phyloP scores from a whole-genome alignment of 2,329 filamentous ascomycete genomes.

The Colletotrichum gigasporum region DNA sequence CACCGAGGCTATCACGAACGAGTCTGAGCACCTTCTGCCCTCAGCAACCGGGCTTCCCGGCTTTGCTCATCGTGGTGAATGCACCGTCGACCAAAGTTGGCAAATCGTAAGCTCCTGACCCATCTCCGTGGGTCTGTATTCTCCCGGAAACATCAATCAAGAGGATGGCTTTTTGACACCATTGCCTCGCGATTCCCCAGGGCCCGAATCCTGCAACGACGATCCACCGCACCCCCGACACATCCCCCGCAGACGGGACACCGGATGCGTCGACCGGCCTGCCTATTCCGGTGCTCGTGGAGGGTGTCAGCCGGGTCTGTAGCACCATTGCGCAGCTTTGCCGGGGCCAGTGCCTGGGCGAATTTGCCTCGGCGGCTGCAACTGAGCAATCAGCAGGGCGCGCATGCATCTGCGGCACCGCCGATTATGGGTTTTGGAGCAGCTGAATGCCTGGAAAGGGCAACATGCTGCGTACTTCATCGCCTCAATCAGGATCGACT shows the following conservation, averaged over 20 bases:
- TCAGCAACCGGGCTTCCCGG: slow-evolving; percentile 16
- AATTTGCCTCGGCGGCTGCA: slow-evolving; percentile 27
- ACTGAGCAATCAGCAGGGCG: slow-evolving; percentile 19
- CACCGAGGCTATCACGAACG: slow-evolving; percentile 25
- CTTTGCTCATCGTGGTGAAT: neutral
- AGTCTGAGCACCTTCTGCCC: slow-evolving; percentile 3
- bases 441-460: slow-evolving; percentile 18
- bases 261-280: slow-evolving; percentile 30
- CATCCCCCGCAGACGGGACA: slow-evolving; percentile 26
- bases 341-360: slow-evolving; percentile 16
- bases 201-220: slow-evolving; percentile 19
- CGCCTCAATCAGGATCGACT: neutral
- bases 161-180: neutral
- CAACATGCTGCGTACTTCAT: neutral
- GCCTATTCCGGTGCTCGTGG: slow-evolving; percentile 23
- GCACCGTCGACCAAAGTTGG: neutral
- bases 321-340: slow-evolving; percentile 1
- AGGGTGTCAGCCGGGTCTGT: slow-evolving; percentile 16
- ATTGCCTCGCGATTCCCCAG: neutral
- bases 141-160: neutral
- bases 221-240: slow-evolving; percentile 21
- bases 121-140: neutral
- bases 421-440: slow-evolving; percentile 2
- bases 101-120: neutral
- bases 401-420: neutral